Conservation (phyloP, 768 basidiomycete genomes). For the Suillus americanus region DNA sequence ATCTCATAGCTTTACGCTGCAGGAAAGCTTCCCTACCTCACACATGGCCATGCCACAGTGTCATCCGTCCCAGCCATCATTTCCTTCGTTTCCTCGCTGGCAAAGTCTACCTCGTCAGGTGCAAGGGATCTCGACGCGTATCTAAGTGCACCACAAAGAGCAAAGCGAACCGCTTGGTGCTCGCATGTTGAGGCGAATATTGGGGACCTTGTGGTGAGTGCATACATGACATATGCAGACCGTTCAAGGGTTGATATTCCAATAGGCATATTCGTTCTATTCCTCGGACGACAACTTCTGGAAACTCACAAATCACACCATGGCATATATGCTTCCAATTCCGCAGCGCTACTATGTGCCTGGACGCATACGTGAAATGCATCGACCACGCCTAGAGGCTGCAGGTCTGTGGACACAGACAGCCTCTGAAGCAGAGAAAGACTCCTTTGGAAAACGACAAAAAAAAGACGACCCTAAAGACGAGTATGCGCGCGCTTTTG, state of each 20-base stretch:
- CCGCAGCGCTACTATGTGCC: constrained; percentile 80
- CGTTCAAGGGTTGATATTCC: constrained; percentile 9
- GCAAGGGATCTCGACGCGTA: constrained; percentile 47
- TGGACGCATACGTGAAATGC: constrained; percentile 53
- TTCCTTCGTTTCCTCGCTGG: constrained; percentile 59
- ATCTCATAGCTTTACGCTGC: neutral
- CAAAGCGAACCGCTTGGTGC: constrained; percentile 60
- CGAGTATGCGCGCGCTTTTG: constrained; percentile 55
- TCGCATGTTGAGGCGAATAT: constrained; percentile 65
- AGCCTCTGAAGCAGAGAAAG: constrained; percentile 40
- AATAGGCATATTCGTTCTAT: constrained; percentile 64
- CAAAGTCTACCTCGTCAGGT: constrained; percentile 31
- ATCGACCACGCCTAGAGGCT: constrained; percentile 58
- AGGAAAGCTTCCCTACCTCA: constrained; percentile 76
- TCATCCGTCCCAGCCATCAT: constrained; percentile 61
- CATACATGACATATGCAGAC: neutral
- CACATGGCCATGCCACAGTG: constrained; percentile 51
- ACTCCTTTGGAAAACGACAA: constrained; percentile 32
- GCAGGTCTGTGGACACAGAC: constrained; percentile 61
- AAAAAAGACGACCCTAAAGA: constrained; percentile 34
- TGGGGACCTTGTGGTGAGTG: constrained; percentile 70
- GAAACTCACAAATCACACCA: constrained; percentile 49
- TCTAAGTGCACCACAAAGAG: constrained; percentile 46
- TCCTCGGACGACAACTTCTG: constrained; percentile 63
- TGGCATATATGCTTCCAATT: constrained; percentile 57